Conservation (phyloP, 2,329 filamentous ascomycete genomes). For the Phialocephala sp. region DNA sequence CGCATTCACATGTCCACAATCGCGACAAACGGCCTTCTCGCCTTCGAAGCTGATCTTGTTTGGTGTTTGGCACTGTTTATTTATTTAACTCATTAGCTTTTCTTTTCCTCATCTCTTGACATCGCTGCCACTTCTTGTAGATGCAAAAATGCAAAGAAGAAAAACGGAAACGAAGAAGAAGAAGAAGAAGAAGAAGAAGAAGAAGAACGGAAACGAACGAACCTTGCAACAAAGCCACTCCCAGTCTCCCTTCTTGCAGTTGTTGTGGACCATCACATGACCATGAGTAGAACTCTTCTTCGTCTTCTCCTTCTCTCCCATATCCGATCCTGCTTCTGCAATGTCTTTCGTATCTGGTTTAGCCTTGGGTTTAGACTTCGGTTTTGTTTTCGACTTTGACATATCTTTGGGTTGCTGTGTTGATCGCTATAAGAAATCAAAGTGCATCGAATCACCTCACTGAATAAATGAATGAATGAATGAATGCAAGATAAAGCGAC, state of each 20-base stretch:
- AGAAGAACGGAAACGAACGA: not conserved
- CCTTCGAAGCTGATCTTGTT: not conserved
- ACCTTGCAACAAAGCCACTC: constrained; percentile 10
- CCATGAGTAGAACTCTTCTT: not conserved
- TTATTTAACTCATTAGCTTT: not conserved
- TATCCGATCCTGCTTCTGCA: not conserved
- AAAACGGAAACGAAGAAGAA: not conserved
- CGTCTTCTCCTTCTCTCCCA: too few species aligned
- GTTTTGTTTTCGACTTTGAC: not conserved
- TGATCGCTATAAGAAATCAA: not conserved
- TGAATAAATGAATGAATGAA: not conserved
- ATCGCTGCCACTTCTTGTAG: not conserved
- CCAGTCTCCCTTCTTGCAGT: not conserved
- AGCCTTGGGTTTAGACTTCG: not conserved
- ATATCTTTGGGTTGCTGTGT: not conserved
- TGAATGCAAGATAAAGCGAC: too few species aligned
- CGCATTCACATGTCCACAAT: not conserved
- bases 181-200: not conserved
- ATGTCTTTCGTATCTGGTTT: not conserved
- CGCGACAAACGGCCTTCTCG: not conserved
- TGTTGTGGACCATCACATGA: not conserved
- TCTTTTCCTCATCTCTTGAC: not conserved
- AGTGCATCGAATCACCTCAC: not conserved
- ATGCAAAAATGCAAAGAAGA: too few species aligned
- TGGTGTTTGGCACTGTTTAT: not conserved